phyloP scores from a whole-genome alignment of 108 stramenopile species.

The Schizochytrium sp. region DNA sequence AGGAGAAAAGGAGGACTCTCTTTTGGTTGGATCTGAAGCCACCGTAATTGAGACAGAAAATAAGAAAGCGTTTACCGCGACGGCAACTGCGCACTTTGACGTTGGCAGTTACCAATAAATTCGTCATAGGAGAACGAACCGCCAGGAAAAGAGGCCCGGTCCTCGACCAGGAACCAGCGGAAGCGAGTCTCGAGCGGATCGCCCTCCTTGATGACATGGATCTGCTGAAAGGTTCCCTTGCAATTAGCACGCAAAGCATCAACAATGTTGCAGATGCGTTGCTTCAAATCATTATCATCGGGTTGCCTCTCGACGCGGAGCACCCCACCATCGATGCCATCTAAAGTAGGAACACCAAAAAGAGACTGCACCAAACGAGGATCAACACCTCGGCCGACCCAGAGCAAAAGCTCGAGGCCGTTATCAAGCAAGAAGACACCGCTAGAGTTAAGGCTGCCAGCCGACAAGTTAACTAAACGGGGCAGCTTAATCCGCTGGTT shows the following conservation, averaged over 20 bases:
- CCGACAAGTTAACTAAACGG: conserved; percentile 81
- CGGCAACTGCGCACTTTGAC: conserved; percentile 6
- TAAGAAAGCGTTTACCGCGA: neutral
- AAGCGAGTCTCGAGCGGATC: conserved; percentile 85
- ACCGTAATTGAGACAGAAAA: too few relatives aligned
- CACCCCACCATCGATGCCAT: conserved; percentile 82
- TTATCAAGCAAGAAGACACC: conserved; percentile 94
- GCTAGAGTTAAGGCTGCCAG: conserved; percentile 82
- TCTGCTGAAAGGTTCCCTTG: conserved; percentile 77
- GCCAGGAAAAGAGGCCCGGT: conserved; percentile 90
- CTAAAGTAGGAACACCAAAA: conserved; percentile 87
- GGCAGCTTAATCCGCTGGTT: conserved; percentile 81
- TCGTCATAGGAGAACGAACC: conserved; percentile 91
- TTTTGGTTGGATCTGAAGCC: too few relatives aligned
- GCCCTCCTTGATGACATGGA: conserved; percentile 88
- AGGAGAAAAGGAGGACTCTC: too few relatives aligned
- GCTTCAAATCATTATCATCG: conserved; percentile 75
- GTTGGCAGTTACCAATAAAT: conserved; percentile 78
- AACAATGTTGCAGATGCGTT: conserved; percentile 84
- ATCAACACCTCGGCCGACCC: conserved; percentile 91
- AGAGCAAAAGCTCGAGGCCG: conserved; percentile 90
- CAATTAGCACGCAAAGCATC: conserved; percentile 83
- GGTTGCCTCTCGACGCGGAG: conserved; percentile 60
- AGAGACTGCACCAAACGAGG: conserved; percentile 81
- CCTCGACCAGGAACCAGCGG: conserved; percentile 94